Percentiles rank a stretch among this genome's conserved stretches.
phyloP scores from a whole-genome alignment of 208 protist genomes.

The Leptomonas pyrrhocoris region DNA sequence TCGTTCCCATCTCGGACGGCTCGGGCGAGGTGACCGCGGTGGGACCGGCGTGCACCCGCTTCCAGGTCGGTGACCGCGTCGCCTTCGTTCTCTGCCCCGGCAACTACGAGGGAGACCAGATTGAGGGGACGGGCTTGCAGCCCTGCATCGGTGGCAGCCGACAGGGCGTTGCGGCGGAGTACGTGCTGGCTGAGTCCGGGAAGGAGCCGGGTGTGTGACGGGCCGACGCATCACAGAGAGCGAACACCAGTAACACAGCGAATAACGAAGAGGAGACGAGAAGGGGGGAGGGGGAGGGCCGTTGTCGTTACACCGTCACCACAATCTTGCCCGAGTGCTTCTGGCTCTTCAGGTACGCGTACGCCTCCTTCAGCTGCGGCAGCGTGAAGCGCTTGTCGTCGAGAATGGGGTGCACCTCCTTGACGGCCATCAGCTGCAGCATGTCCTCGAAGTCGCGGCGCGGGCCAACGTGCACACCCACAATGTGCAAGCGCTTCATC shows the following conservation, averaged over 20 bases:
- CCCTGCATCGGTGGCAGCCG: constrained; percentile 29
- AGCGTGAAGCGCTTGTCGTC: constrained; percentile 25
- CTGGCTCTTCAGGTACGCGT: constrained; percentile 24
- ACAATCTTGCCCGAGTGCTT: constrained; percentile 37
- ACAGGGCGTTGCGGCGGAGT: constrained; percentile 34
- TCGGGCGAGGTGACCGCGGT: constrained; percentile 31
- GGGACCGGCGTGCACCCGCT: constrained; percentile 8
- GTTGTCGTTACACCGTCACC: constrained; percentile 26
- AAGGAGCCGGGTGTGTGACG: constrained; percentile 22
- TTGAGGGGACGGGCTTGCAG: constrained; percentile 30
- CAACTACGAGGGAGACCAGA: constrained; percentile 26
- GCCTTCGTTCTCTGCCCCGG: constrained; percentile 21
- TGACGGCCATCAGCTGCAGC: constrained; percentile 25
- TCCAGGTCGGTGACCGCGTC: constrained; percentile 37
- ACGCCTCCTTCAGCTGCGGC: constrained; percentile 21
- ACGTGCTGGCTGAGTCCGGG: constrained; percentile 23
- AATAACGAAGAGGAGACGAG: no score
- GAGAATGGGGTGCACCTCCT: constrained; percentile 25
- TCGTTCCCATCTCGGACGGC: constrained; percentile 30
- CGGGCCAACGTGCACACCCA: constrained; percentile 28
- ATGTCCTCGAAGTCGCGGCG: constrained; percentile 41
- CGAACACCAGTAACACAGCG: no score
- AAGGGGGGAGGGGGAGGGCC: no score
- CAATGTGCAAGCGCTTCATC: constrained; percentile 28
- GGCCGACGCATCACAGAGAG: no score